Conservation (phyloP, 1,284 basidiomycete genomes). For the Inonotus hispidus region DNA sequence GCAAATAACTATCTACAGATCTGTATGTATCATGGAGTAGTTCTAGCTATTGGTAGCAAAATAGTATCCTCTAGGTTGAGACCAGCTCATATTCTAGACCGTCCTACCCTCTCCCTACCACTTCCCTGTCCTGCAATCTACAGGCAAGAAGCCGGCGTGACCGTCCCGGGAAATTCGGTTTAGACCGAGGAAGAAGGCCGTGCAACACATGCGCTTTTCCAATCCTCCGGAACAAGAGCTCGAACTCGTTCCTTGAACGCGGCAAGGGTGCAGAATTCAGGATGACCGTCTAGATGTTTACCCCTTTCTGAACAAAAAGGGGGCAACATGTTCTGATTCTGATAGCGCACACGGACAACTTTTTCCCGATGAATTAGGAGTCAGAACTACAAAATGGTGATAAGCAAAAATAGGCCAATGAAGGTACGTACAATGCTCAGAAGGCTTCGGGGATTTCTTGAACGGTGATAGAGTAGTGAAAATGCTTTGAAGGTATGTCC, state of each 20-base stretch:
- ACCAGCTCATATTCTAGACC: too few relatives aligned
- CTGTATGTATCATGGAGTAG: too few relatives aligned
- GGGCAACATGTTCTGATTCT: conserved; percentile 60
- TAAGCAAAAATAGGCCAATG: neutral
- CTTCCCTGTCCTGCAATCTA: too few relatives aligned
- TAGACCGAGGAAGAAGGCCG: neutral
- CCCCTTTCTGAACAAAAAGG: conserved; percentile 65
- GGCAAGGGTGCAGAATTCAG: conserved; percentile 71
- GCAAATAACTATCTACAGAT: too few relatives aligned
- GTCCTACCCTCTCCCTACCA: too few relatives aligned
- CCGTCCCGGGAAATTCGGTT: neutral
- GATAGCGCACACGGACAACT: conserved; percentile 76
- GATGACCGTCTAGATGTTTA: conserved; percentile 64
- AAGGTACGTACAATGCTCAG: conserved; percentile 41
- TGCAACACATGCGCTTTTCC: conserved; percentile 51
- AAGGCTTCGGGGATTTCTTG: conserved; percentile 24
- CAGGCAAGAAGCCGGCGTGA: neutral
- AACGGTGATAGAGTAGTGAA: conserved; percentile 29
- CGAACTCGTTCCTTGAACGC: conserved; percentile 60
- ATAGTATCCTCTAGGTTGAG: too few relatives aligned
- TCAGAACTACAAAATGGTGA: neutral
- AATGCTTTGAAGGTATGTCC: conserved; percentile 30
- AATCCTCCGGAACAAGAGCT: conserved; percentile 60
- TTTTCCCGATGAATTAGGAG: too few relatives aligned
- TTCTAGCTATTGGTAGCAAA: too few relatives aligned